Conservation (phyloP, 2,329 filamentous ascomycete species). For the Fonsecaea multimorphosa region DNA sequence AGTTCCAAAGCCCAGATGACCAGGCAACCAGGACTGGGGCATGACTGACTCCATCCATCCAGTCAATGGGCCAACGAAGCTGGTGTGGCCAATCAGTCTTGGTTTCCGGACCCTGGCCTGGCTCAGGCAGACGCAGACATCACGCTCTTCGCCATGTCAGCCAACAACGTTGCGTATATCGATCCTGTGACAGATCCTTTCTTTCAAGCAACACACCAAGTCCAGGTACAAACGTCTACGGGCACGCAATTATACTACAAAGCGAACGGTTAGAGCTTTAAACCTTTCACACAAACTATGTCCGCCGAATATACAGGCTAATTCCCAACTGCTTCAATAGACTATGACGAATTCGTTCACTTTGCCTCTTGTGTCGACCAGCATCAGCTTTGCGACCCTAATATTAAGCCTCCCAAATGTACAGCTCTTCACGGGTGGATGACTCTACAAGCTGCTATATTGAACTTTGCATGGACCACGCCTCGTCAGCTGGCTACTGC, state of each 20-base stretch:
- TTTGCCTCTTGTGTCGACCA: constrained; percentile 46
- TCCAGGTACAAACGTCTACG: background rate
- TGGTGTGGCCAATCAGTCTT: background rate
- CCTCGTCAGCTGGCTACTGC: background rate
- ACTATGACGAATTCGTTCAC: constrained; percentile 37
- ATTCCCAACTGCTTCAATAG: background rate
- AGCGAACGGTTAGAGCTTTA: background rate
- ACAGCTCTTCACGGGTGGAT: constrained; percentile 36
- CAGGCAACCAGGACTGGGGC: background rate
- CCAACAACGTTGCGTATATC: background rate
- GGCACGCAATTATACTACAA: background rate
- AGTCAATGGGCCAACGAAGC: background rate
- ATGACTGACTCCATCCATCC: background rate
- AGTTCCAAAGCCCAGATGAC: background rate
- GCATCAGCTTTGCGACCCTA: constrained; percentile 43
- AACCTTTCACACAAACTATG: background rate
- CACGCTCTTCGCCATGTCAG: background rate
- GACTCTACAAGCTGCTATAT: constrained; percentile 2
- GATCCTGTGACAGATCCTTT: background rate
- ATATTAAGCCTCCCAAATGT: constrained; percentile 31
- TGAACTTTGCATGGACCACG: constrained; percentile 10
- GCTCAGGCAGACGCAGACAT: background rate
- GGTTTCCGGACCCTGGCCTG: background rate
- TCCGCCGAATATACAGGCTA: background rate
- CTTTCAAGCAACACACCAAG: background rate